These are phyloP conservation scores for Alternaria angustiovoidea DNA, from an alignment of 2,329 filamentous ascomycete genomes.

Conservation along the genomic window DNA sequence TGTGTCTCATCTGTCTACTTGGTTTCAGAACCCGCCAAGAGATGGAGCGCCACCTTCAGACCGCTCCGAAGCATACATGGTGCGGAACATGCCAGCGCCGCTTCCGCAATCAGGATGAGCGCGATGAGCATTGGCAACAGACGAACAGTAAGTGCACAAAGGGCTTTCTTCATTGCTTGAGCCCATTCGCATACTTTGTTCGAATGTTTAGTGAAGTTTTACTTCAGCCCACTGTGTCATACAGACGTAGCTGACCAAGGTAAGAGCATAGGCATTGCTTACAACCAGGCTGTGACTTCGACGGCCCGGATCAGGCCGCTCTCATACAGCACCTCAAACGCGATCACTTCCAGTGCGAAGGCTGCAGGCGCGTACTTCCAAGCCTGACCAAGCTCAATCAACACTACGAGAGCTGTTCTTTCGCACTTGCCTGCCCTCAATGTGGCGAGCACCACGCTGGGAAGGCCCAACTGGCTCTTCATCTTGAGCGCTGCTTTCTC, in stretches of 20 bases:
- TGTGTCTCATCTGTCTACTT: slow-evolving; percentile 40
- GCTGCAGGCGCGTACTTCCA: slow-evolving; percentile 38
- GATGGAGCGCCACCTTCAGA: slow-evolving; percentile 36
- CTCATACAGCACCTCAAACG: slow-evolving; percentile 36
- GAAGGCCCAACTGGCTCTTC: slow-evolving; percentile 26
- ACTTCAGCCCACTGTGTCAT: background rate
- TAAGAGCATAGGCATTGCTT: slow-evolving; percentile 43
- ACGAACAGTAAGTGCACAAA: slow-evolving; percentile 34
- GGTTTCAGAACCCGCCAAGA: slow-evolving; percentile 32
- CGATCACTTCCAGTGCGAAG: slow-evolving; percentile 44
- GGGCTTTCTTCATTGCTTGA: background rate
- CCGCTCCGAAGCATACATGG: slow-evolving; percentile 38
- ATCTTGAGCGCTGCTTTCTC: slow-evolving; percentile 33
- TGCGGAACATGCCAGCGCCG: slow-evolving; percentile 38
- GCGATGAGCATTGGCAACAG: slow-evolving; percentile 44
- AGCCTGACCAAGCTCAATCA: slow-evolving; percentile 39
- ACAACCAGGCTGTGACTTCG: slow-evolving; percentile 44
- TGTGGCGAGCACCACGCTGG: slow-evolving; percentile 32
- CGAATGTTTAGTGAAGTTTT: background rate
- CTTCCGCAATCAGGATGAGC: slow-evolving; percentile 42
- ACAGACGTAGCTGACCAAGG: background rate
- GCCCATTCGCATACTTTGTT: background rate
- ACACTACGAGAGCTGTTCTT: slow-evolving; percentile 33
- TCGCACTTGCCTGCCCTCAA: slow-evolving; percentile 28
- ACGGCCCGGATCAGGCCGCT: slow-evolving; percentile 24